Evolutionary conservation across 2,329 filamentous ascomycete genomes (phyloP).

Genomic region (Cordyceps farinosa): DNA sequence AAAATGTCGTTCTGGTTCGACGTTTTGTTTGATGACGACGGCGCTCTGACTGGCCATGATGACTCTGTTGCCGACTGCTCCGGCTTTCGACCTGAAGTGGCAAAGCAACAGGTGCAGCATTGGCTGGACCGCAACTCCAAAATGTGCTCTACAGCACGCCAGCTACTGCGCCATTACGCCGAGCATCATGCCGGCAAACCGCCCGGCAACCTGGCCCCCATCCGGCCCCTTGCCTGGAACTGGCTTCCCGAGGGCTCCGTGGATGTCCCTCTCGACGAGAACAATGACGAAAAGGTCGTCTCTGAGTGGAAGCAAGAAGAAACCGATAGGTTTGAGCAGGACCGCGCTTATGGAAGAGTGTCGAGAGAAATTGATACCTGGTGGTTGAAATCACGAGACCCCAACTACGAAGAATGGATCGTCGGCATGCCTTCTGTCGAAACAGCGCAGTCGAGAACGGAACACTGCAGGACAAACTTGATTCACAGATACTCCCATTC

Average conservation of each 20-base stretch:
- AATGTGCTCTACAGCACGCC: slow-evolving; percentile 54
- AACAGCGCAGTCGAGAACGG: slow-evolving; percentile 53
- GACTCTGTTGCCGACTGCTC: slow-evolving; percentile 51
- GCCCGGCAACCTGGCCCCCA: slow-evolving; percentile 47
- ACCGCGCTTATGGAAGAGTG: slow-evolving; percentile 56
- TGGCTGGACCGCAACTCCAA: slow-evolving; percentile 60
- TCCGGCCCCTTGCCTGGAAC: slow-evolving; percentile 53
- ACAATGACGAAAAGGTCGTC: slow-evolving; percentile 42
- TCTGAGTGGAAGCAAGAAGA: slow-evolving; percentile 51
- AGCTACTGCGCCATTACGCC: slow-evolving; percentile 53
- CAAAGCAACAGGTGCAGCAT: slow-evolving; percentile 58
- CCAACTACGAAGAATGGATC: slow-evolving; percentile 57
- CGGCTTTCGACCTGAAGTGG: slow-evolving; percentile 52
- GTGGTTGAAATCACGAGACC: slow-evolving; percentile 60
- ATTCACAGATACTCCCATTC: slow-evolving; percentile 52
- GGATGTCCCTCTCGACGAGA: slow-evolving; percentile 31
- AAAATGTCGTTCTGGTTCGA: slow-evolving; percentile 69
- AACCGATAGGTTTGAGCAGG: slow-evolving; percentile 56
- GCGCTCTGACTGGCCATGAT: slow-evolving; percentile 44
- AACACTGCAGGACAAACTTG: slow-evolving; percentile 57
- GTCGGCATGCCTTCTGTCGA: slow-evolving; percentile 59
- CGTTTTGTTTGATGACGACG: slow-evolving; percentile 59
- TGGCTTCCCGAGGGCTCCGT: slow-evolving; percentile 45
- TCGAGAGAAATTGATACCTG: slow-evolving; percentile 63
- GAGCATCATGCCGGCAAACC: slow-evolving; percentile 46